These are phyloP conservation scores for Globisporangium cystogenes DNA, from an alignment of 352 stramenopile species.

Conservation along the genomic window DNA sequence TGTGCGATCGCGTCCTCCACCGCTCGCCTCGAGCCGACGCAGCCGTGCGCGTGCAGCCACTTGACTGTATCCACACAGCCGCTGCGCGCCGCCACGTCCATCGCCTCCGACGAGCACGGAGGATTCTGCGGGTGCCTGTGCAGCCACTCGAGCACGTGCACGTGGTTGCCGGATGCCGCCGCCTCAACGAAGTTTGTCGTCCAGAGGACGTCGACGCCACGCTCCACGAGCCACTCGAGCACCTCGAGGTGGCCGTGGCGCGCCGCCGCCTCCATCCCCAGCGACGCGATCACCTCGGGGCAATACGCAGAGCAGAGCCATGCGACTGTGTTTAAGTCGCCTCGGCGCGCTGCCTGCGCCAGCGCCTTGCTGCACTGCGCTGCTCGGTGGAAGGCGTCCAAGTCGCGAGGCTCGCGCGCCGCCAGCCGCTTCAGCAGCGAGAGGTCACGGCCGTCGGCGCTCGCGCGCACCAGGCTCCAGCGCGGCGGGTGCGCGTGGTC, in stretches of 20 bases:
- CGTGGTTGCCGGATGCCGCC: neutral
- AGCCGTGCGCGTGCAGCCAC: slow-evolving; percentile 4
- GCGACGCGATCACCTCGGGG: slow-evolving; percentile 1
- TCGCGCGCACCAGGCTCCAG: slow-evolving; percentile 6
- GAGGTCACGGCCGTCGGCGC: neutral
- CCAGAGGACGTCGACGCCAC: slow-evolving; percentile 1
- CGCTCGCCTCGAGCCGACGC: neutral
- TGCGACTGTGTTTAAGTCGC: neutral
- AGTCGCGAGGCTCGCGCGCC: neutral
- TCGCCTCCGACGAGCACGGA: slow-evolving; percentile 1
- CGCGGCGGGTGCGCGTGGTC: neutral
- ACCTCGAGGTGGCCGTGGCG: neutral
- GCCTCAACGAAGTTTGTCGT: slow-evolving; percentile 4
- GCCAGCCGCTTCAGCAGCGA: slow-evolving; percentile 1
- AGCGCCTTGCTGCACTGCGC: slow-evolving; percentile 7
- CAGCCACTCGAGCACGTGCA: slow-evolving; percentile 6
- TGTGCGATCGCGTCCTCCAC: slow-evolving; percentile 5
- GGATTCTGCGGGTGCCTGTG: neutral
- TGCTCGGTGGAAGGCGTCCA: slow-evolving; percentile 3
- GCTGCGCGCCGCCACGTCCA: slow-evolving; percentile 2
- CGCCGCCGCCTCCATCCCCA: slow-evolving; percentile 5
- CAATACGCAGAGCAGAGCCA: slow-evolving; percentile 9
- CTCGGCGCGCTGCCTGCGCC: neutral
- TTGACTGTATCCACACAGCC: neutral
- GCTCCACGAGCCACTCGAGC: slow-evolving; percentile 1